Evolutionary conservation across 2,329 filamentous ascomycete species (phyloP).

Genomic region (Zasmidium citrigriseum): DNA sequence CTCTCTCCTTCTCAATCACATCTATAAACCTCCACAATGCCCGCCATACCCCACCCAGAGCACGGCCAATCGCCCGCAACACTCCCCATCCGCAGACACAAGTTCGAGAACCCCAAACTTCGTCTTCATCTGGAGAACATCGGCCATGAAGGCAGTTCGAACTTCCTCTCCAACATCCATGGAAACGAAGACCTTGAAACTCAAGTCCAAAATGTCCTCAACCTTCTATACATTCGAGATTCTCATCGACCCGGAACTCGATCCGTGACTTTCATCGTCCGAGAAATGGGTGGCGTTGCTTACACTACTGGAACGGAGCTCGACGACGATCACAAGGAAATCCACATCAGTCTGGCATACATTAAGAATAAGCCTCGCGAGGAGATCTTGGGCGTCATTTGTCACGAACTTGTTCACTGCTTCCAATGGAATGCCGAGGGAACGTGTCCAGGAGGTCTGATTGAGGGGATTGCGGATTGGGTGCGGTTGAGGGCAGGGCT

Average conservation of each 20-base stretch:
- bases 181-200: slow-evolving; percentile 61
- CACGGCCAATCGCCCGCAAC: slow-evolving; percentile 14
- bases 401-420: slow-evolving; percentile 94
- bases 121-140: slow-evolving; percentile 53
- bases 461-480: slow-evolving; percentile 93
- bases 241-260: slow-evolving; percentile 63
- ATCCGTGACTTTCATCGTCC: slow-evolving; percentile 80
- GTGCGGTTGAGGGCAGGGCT: slow-evolving; percentile 75
- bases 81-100: slow-evolving; percentile 29
- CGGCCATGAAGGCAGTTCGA: slow-evolving; percentile 57
- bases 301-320: slow-evolving; percentile 82
- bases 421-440: slow-evolving; percentile 74
- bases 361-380: slow-evolving; percentile 52
- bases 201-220: slow-evolving; percentile 68
- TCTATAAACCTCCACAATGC: slow-evolving; percentile 1
- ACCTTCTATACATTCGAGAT: slow-evolving; percentile 64
- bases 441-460: slow-evolving; percentile 66
- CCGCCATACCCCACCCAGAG: slow-evolving; percentile 7
- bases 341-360: slow-evolving; percentile 82
- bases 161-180: slow-evolving; percentile 69
- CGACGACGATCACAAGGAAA: slow-evolving; percentile 87
- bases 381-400: slow-evolving; percentile 78
- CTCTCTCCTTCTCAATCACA: background rate
- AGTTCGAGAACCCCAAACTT: slow-evolving; percentile 45
- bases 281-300: slow-evolving; percentile 79